phyloP scores from a whole-genome alignment of 768 basidiomycete genomes.

The Hortiboletus campestris region DNA sequence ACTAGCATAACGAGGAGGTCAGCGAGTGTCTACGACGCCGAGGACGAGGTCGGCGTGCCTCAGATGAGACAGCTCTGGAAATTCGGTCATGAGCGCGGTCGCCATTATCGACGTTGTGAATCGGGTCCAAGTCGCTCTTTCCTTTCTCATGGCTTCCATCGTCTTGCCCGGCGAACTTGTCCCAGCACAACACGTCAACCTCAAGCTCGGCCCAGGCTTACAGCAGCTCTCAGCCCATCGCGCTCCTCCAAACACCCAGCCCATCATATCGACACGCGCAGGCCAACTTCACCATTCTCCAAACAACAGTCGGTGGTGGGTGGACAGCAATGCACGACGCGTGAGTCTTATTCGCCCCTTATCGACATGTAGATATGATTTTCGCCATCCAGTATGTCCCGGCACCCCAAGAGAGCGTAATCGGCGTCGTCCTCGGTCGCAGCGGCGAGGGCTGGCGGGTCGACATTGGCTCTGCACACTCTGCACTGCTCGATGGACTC shows the following conservation, averaged over 20 bases:
- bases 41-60: conserved; percentile 48
- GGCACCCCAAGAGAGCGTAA: conserved; percentile 83
- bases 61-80: conserved; percentile 69
- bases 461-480: conserved; percentile 88
- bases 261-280: conserved; percentile 62
- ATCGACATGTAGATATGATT: neutral
- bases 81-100: conserved; percentile 54
- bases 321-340: conserved; percentile 81
- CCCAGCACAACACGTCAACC: conserved; percentile 70
- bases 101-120: conserved; percentile 27
- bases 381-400: conserved; percentile 72
- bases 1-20: conserved; percentile 38
- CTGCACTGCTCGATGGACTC: conserved; percentile 80
- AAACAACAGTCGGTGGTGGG: conserved; percentile 82
- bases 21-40: neutral
- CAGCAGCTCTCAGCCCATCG: conserved; percentile 39
- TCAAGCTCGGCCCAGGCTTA: conserved; percentile 86
- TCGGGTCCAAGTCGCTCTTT: neutral
- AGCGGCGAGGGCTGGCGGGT: conserved; percentile 90
- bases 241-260: neutral
- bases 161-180: conserved; percentile 83
- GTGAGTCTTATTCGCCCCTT: conserved; percentile 45
- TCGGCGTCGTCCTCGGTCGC: conserved; percentile 78
- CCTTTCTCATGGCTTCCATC: conserved; percentile 43
- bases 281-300: conserved; percentile 67